These are phyloP conservation scores for Podaxis sp. DNA, from an alignment of 768 basidiomycete genomes.

Conservation along the genomic window DNA sequence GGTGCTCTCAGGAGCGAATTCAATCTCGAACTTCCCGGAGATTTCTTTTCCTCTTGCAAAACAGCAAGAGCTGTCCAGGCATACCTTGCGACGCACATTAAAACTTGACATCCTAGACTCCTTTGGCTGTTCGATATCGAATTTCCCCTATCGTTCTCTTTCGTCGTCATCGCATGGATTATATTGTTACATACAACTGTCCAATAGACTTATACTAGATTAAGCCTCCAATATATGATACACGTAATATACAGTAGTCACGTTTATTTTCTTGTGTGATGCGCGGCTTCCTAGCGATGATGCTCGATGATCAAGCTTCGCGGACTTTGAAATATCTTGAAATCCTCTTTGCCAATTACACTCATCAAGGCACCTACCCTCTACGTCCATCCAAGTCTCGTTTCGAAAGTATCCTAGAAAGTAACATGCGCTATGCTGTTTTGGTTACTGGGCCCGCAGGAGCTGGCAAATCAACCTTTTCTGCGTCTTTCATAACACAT, in stretches of 20 bases:
- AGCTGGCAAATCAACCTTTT: slow-evolving; percentile 96
- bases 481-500: slow-evolving; percentile 84
- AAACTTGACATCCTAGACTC: background rate
- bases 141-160: slow-evolving; percentile 2
- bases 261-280: background rate
- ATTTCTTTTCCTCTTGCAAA: slow-evolving; percentile 36
- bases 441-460: slow-evolving; percentile 95
- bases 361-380: background rate
- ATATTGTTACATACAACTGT: too few species aligned
- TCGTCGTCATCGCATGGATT: background rate
- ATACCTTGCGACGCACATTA: slow-evolving; percentile 19
- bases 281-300: background rate
- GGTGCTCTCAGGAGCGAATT: slow-evolving; percentile 41
- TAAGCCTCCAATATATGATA: background rate
- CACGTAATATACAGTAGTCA: background rate
- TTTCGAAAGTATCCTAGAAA: background rate
- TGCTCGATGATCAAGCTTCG: background rate
- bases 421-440: slow-evolving; percentile 82
- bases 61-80: slow-evolving; percentile 38
- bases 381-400: background rate
- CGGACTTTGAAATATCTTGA: background rate
- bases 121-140: background rate
- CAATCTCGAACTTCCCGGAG: slow-evolving; percentile 36
- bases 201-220: background rate
- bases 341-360: background rate